phyloP scores from a whole-genome alignment of 2,329 filamentous ascomycete species.

The Cephalotrichum gorgonifer region DNA sequence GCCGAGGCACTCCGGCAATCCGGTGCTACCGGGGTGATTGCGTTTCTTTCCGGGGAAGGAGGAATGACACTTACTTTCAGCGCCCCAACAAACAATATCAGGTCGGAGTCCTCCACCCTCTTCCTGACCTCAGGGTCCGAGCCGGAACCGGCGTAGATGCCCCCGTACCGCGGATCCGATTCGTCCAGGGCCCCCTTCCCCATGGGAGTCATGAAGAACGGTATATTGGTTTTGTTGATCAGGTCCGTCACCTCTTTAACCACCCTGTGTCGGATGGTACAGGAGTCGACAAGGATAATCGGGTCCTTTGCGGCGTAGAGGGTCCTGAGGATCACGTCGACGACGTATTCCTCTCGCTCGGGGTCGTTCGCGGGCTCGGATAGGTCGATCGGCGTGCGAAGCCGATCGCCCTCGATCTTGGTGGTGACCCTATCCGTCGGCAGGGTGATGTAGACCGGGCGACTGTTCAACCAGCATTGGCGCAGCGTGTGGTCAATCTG shows the following conservation, averaged over 20 bases:
- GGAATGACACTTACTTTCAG: conserved; percentile 33
- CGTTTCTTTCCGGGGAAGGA: too few relatives aligned
- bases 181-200: conserved; percentile 80
- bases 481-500: conserved; percentile 71
- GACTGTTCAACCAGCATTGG: conserved; percentile 62
- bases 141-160: conserved; percentile 75
- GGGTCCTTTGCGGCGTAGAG: conserved; percentile 65
- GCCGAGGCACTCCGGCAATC: not conserved
- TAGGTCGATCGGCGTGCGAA: conserved; percentile 63
- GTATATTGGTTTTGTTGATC: conserved; percentile 61
- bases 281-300: conserved; percentile 73
- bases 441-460: conserved; percentile 75
- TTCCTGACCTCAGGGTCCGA: conserved; percentile 54
- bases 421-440: conserved; percentile 71
- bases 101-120: conserved; percentile 57
- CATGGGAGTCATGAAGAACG: conserved; percentile 84
- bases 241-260: conserved; percentile 63
- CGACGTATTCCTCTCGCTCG: conserved; percentile 72
- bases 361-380: conserved; percentile 52
- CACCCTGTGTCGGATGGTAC: conserved; percentile 67
- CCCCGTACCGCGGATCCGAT: conserved; percentile 62
- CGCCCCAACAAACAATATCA: conserved; percentile 60
- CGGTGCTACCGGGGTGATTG: too few relatives aligned
- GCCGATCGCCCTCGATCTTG: conserved; percentile 63
- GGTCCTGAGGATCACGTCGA: conserved; percentile 65